phyloP scores from a whole-genome alignment of 352 stramenopile species.

The Globisporangium canariense region DNA sequence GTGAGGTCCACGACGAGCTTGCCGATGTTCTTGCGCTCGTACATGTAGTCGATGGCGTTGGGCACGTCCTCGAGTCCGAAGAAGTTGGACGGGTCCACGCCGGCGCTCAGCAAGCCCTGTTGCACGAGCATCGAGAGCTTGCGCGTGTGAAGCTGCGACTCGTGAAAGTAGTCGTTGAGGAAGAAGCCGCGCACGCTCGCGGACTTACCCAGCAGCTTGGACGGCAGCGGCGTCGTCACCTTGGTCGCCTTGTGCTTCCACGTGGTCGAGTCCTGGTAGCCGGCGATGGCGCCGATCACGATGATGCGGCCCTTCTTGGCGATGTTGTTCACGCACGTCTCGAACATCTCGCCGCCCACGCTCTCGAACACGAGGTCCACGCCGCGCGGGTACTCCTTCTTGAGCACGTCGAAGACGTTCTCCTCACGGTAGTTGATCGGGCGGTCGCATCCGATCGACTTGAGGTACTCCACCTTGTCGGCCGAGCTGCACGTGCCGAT shows the following conservation, averaged over 20 bases:
- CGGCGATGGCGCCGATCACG: conserved; percentile 40
- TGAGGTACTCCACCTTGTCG: conserved; percentile 76
- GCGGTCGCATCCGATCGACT: conserved; percentile 48
- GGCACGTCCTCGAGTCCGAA: conserved; percentile 46
- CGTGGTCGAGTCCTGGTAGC: conserved; percentile 44
- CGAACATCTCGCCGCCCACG: conserved; percentile 42
- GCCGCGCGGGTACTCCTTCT: conserved; percentile 44
- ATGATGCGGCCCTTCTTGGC: conserved; percentile 34
- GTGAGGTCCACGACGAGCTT: conserved; percentile 70
- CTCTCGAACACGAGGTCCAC: conserved; percentile 49
- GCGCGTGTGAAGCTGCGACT: conserved; percentile 32
- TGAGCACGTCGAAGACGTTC: conserved; percentile 36
- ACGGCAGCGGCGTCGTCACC: conserved; percentile 24
- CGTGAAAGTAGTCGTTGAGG: conserved; percentile 34
- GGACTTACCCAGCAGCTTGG: conserved; percentile 41
- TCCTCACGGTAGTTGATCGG: conserved; percentile 78
- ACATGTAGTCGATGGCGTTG: conserved; percentile 49
- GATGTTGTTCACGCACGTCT: conserved; percentile 31
- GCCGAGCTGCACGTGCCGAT: conserved; percentile 67
- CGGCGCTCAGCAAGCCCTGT: conserved; percentile 30
- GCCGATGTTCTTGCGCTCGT: conserved; percentile 68
- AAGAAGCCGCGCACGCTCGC: conserved; percentile 43
- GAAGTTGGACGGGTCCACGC: conserved; percentile 39
- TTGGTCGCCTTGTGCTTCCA: conserved; percentile 40
- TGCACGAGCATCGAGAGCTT: conserved; percentile 46